A percentile compares a stretch with the other conserved stretches of the same genome.
These are phyloP conservation scores for Cryphonectria radicalis DNA, from an alignment of 2,329 filamentous ascomycete genomes.

Conservation along the genomic window DNA sequence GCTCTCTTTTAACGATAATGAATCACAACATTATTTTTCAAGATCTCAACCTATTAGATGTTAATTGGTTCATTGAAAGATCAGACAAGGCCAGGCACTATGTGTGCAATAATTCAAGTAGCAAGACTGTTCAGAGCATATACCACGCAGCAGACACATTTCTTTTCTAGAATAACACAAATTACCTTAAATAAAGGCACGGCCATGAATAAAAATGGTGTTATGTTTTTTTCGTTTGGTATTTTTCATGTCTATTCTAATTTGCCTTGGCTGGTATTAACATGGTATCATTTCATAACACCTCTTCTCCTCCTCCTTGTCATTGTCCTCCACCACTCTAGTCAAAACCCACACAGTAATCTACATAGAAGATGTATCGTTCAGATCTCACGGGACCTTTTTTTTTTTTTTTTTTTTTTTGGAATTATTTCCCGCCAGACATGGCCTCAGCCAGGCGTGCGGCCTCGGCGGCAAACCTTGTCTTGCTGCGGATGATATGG, in stretches of 20 bases:
- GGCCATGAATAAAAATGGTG: background rate
- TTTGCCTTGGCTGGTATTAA: background rate
- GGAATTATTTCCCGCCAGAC: conserved; percentile 25
- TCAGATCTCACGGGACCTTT: background rate
- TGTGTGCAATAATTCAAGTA: no score
- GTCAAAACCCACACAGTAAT: background rate
- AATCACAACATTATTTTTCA: no score
- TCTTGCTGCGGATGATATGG: conserved; percentile 55
- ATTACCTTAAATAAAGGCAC: no score
- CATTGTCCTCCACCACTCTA: background rate
- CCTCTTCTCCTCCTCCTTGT: background rate
- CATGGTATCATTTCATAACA: background rate
- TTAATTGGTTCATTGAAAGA: no score
- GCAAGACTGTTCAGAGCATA: no score
- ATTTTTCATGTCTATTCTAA: background rate
- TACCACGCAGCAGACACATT: no score
- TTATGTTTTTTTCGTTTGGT: background rate
- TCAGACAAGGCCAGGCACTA: no score
- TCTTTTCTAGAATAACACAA: no score
- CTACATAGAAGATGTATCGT: background rate
- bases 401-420: background rate
- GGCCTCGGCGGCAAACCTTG: conserved; percentile 41
- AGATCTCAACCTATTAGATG: no score
- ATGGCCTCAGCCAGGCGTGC: conserved; percentile 26
- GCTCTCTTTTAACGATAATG: no score